Evolutionary conservation across 257 asterid species (phyloP).

Genomic region (Nicotiana tabacum): DNA sequence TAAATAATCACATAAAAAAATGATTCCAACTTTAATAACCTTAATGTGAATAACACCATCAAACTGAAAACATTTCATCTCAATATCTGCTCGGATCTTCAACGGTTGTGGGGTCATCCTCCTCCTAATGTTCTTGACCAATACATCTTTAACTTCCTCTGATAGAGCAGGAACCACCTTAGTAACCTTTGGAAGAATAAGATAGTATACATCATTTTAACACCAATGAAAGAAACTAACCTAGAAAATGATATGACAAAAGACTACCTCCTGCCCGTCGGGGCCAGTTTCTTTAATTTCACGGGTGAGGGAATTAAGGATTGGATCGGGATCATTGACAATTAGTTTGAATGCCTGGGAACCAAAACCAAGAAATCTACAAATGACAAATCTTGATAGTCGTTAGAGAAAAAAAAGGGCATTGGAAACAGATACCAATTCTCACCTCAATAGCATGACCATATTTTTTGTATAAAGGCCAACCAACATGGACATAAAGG

Average conservation of each 20-base stretch:
- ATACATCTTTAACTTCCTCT: slow-evolving; percentile 74
- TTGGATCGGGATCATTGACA: slow-evolving; percentile 79
- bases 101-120: slow-evolving; percentile 93
- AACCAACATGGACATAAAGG: slow-evolving; percentile 78
- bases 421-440: background rate
- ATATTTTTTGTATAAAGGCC: slow-evolving; percentile 86
- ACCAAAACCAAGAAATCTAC: background rate
- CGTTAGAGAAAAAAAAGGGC: background rate
- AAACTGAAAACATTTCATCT: slow-evolving; percentile 90
- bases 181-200: slow-evolving; percentile 42
- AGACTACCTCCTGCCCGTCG: slow-evolving; percentile 73
- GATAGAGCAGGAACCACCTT: slow-evolving; percentile 63
- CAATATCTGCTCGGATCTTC: slow-evolving; percentile 85
- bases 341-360: slow-evolving; percentile 78
- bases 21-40: slow-evolving; percentile 32
- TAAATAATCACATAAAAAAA: background rate
- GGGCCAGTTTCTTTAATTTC: slow-evolving; percentile 84
- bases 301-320: slow-evolving; percentile 80
- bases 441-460: slow-evolving; percentile 97
- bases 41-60: slow-evolving; percentile 96
- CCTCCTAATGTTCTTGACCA: slow-evolving; percentile 82
- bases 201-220: background rate
- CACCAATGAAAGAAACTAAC: background rate
- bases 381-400: background rate
- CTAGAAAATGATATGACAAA: background rate